Evolutionary conservation across 306 rosid genomes (phyloP).

Genomic region (Sechiopsis laciniata): DNA sequence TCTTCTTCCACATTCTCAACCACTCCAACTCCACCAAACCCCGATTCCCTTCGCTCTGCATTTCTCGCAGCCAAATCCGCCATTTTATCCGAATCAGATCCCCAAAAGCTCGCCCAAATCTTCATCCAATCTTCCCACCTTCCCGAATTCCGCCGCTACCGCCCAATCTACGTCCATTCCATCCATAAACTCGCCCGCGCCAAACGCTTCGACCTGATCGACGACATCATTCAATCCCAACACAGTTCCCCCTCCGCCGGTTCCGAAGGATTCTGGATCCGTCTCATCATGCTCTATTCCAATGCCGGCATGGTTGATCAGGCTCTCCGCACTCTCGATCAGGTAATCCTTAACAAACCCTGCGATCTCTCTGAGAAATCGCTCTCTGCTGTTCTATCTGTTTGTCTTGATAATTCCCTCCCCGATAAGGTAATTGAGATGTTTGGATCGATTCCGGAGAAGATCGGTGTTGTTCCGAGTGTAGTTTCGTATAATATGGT

Average conservation of each 20-base stretch:
- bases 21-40: background rate
- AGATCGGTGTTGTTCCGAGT: conserved; percentile 19
- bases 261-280: conserved; percentile 26
- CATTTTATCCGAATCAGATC: conserved; percentile 23
- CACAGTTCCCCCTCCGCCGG: background rate
- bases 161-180: conserved; percentile 23
- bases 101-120: conserved; percentile 24
- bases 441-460: conserved; percentile 18
- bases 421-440: conserved; percentile 20
- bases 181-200: conserved; percentile 26
- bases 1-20: background rate
- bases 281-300: conserved; percentile 27
- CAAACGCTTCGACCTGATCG: conserved; percentile 25
- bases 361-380: conserved; percentile 25
- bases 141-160: conserved; percentile 24
- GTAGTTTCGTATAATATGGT: conserved; percentile 21
- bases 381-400: conserved; percentile 24
- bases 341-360: conserved; percentile 12
- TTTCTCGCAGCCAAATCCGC: conserved; percentile 26
- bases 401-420: conserved; percentile 14
- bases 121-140: conserved; percentile 14
- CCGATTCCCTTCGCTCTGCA: conserved; percentile 11
- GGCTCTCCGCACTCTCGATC: conserved; percentile 17
- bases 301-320: conserved; percentile 21
- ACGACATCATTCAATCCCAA: conserved; percentile 17